phyloP scores from a whole-genome alignment of 345 rosid genomes.

The Toxicodendron radicans region DNA sequence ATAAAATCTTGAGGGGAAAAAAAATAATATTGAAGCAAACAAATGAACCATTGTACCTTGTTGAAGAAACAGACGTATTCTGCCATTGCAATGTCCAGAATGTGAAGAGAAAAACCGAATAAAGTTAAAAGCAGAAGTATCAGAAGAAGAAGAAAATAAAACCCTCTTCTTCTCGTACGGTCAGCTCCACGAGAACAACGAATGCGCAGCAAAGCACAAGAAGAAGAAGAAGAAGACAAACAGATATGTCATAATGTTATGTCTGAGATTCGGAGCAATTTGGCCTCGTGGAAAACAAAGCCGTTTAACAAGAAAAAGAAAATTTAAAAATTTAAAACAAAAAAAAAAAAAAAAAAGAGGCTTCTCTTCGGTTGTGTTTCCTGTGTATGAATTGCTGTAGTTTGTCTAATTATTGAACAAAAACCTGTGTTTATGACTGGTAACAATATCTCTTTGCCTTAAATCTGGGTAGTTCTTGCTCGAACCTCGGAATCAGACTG shows the following conservation, averaged over 20 bases:
- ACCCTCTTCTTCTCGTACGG: not conserved
- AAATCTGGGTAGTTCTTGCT: no score
- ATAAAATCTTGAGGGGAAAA: not conserved
- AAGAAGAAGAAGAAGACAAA: not conserved
- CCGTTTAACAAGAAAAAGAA: not conserved
- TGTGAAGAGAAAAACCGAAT: slow-evolving; percentile 19
- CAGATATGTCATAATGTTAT: not conserved
- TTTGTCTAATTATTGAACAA: not conserved
- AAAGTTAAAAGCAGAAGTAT: slow-evolving; percentile 7
- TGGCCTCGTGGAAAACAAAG: slow-evolving; percentile 25
- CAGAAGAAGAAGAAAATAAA: not conserved
- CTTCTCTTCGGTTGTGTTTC: not conserved
- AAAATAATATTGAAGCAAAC: not conserved
- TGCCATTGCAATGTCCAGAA: slow-evolving; percentile 57
- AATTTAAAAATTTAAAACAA: no score
- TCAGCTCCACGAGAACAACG: not conserved
- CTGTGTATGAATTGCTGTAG: not conserved
- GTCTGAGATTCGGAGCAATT: not conserved
- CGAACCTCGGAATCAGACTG: no score
- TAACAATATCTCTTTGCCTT: no score
- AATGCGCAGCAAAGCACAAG: not conserved
- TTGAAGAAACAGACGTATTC: slow-evolving; percentile 53
- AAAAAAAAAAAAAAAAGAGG: not conserved
- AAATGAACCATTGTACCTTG: slow-evolving; percentile 42
- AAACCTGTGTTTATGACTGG: no score